Evolutionary conservation across 306 rosid species (phyloP), one percentile per base, ranked within the genome.

Genomic region (Crataegus laevigata): DNA sequence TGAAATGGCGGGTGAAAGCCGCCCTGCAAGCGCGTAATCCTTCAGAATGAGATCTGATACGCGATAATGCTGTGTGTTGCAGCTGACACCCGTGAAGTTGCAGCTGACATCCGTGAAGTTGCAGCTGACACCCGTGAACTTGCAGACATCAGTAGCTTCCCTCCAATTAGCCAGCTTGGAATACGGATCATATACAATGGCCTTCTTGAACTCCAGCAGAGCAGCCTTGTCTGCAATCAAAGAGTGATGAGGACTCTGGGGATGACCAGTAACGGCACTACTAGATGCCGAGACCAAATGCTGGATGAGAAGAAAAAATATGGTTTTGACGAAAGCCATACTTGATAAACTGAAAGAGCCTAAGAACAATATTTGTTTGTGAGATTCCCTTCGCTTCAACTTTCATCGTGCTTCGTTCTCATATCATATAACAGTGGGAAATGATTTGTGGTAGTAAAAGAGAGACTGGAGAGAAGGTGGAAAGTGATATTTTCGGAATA

Each of bases 161-260:
- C 74, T 85, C 93, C 96, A 88, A 84, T 87, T 85, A 25, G 78
- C 85, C 29, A 88, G 85, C 13, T 81, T 36, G 75, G 84, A 81
- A 70, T 75, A 12, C 1, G 91, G 93, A 76, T 90, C 93, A 38
- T 62, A 45, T 62, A 34, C 68, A 30, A 88, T 80, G 66, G 80
- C 69, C 40, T 34, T 83, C 69, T 82, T 86, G 86, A 90, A 88
- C 62, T 73, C 79, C 47, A 90, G 79, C 36, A 90, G 87, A 36
- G 91, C 84, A 51, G 87, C 80, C 75, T 80, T 88, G 60, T 88
- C 96, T 4, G 80, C 64, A 21, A 57, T 71, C 65, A 90, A 68
- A 32, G 93, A 85, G 54, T 79, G 84, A 74, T 32, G 66, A 66
- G 80, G 82, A 51, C 52, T 71, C 18, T 79, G 76, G 76, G 78